Conservation (phyloP, 2,329 filamentous ascomycete genomes). For the Ophiostoma piceae region DNA sequence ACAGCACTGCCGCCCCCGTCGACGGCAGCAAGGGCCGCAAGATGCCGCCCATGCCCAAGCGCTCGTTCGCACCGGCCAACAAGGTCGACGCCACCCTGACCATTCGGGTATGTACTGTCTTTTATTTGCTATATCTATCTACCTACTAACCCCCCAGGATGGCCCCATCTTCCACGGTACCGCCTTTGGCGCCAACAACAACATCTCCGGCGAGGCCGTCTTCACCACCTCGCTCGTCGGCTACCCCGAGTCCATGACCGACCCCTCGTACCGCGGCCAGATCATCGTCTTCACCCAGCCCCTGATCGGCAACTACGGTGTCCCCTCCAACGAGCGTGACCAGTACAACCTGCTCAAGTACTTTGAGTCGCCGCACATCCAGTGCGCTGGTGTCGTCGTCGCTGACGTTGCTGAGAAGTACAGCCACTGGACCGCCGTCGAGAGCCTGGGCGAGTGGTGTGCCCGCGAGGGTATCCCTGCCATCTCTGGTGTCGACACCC, state of each 20-base stretch:
- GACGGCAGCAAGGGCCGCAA: conserved; percentile 64
- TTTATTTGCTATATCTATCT: no score
- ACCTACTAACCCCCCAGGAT: conserved; percentile 49
- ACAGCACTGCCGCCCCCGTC: conserved; percentile 45
- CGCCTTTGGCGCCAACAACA: conserved; percentile 92
- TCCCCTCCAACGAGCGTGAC: conserved; percentile 80
- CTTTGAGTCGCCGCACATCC: conserved; percentile 96
- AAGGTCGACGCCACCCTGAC: conserved; percentile 82
- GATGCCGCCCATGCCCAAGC: conserved; percentile 54
- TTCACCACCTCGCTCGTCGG: conserved; percentile 98
- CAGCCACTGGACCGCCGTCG: conserved; percentile 97
- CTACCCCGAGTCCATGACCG: conserved; percentile 92
- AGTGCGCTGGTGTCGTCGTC: conserved; percentile 92
- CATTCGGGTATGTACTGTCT: conserved; percentile 63
- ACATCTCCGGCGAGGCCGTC: conserved; percentile 95
- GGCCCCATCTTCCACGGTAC: conserved; percentile 94
- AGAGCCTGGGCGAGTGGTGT: conserved; percentile 91
- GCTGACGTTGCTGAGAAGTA: conserved; percentile 90
- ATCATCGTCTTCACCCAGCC: conserved; percentile 98
- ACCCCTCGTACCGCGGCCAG: conserved; percentile 85
- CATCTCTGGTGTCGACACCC: conserved; percentile 94
- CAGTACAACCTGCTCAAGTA: conserved; percentile 89
- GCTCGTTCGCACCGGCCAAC: conserved; percentile 59
- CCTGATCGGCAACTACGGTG: conserved; percentile 96
- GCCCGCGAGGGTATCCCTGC: conserved; percentile 91